A percentile compares a stretch with the other conserved stretches of the same genome.
Evolutionary conservation across 169 alveolate species (phyloP).

Genomic region (Eimeria necatrix): DNA sequence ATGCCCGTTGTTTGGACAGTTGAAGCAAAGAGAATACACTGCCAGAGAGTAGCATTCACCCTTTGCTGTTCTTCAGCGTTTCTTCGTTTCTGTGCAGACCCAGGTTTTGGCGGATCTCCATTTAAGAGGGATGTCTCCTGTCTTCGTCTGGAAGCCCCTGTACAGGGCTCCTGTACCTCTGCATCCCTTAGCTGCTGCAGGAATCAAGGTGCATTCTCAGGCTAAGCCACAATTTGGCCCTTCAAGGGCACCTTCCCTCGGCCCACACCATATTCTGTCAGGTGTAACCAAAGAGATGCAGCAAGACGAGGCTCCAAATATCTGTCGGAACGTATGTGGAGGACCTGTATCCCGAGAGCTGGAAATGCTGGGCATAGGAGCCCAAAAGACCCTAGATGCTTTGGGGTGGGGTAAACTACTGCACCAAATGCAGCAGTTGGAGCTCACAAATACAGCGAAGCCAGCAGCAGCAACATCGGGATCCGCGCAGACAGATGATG

Average conservation of each 20-base stretch:
- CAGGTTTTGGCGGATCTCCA: slow-evolving; percentile 71
- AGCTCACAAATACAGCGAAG: not conserved
- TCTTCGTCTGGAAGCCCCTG: slow-evolving; percentile 49
- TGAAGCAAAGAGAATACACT: not conserved
- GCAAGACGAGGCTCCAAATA: not conserved
- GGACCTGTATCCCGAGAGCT: not conserved
- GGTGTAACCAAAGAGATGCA: not conserved
- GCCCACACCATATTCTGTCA: no score
- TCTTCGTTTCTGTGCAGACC: not conserved
- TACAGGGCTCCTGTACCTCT: slow-evolving; percentile 55
- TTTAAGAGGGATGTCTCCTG: slow-evolving; percentile 74
- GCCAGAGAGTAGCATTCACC: no score
- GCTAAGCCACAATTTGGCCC: not conserved
- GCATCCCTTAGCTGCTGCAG: slow-evolving; percentile 67
- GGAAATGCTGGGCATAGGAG: slow-evolving; percentile 57
- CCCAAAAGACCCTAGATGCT: slow-evolving; percentile 40
- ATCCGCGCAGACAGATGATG: not conserved
- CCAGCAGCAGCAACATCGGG: not conserved
- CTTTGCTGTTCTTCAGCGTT: not conserved
- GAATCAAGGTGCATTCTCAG: not conserved
- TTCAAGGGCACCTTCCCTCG: not conserved
- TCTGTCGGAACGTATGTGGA: not conserved
- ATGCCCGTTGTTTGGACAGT: no score
- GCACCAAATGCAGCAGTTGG: slow-evolving; percentile 48
- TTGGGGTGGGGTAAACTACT: slow-evolving; percentile 63